phyloP scores from a whole-genome alignment of 2,329 filamentous ascomycete species.

The Neoscytalidium dimidiatum region DNA sequence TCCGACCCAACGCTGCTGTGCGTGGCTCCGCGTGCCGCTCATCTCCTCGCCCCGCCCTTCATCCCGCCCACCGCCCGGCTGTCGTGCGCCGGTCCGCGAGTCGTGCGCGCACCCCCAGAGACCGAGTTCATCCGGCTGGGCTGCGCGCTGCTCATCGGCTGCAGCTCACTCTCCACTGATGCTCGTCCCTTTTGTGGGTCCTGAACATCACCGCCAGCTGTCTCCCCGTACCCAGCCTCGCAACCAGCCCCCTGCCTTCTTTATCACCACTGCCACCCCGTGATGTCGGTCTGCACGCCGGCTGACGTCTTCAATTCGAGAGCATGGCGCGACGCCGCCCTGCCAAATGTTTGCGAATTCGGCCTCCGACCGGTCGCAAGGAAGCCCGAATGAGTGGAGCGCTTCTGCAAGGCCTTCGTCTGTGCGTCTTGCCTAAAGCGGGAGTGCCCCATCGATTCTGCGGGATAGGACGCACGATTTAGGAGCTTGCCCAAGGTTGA shows the following conservation, averaged over 20 bases:
- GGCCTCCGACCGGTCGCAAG: neutral
- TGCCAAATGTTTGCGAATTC: neutral
- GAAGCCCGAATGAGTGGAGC: neutral
- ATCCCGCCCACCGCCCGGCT: neutral
- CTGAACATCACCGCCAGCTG: conserved; percentile 5
- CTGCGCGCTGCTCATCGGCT: neutral
- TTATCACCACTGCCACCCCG: neutral
- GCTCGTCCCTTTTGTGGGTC: neutral
- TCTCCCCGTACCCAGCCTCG: conserved; percentile 9
- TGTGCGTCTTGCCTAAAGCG: neutral
- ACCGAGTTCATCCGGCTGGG: neutral
- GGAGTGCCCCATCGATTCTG: neutral
- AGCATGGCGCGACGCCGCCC: neutral
- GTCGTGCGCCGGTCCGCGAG: neutral
- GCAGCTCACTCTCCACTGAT: conserved; percentile 10
- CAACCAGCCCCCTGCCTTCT: neutral
- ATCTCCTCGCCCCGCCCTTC: neutral
- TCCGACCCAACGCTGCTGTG: neutral
- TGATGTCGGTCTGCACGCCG: neutral
- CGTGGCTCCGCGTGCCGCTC: neutral
- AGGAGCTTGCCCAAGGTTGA: neutral
- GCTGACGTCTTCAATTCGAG: neutral
- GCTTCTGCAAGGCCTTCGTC: neutral
- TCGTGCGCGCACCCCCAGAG: neutral
- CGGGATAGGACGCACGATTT: neutral